Conservation (phyloP, 345 rosid species). For the Erodium maritimum region DNA sequence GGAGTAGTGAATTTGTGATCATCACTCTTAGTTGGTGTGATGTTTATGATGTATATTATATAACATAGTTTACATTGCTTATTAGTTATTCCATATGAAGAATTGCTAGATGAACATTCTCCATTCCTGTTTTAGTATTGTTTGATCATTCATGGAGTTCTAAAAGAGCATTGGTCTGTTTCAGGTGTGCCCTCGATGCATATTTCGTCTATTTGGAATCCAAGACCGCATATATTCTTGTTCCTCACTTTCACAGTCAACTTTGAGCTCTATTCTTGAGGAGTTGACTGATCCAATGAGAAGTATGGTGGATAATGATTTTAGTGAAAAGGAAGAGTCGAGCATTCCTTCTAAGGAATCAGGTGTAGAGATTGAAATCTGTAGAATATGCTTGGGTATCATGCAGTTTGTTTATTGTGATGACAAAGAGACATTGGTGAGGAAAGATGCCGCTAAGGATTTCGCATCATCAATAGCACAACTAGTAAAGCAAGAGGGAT, state of each 20-base stretch:
- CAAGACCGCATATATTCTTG: constrained; percentile 16
- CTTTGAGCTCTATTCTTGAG: constrained; percentile 19
- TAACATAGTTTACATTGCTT: background rate
- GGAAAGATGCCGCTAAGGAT: constrained; percentile 23
- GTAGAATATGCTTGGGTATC: constrained; percentile 68
- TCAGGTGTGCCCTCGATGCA: constrained; percentile 71
- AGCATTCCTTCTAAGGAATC: constrained; percentile 6
- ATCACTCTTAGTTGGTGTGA: background rate
- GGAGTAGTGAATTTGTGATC: background rate
- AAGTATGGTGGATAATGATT: constrained; percentile 3
- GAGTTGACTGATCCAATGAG: constrained; percentile 1
- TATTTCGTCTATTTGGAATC: constrained; percentile 51
- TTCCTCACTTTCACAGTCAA: constrained; percentile 20
- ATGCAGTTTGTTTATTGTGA: constrained; percentile 47
- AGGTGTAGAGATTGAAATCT: constrained; percentile 28
- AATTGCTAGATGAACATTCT: background rate
- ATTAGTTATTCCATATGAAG: background rate
- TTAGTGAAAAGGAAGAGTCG: constrained; percentile 2
- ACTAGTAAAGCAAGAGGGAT: constrained; percentile 45
- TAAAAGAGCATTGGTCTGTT: constrained; percentile 9
- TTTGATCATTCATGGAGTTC: background rate
- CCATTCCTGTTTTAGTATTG: background rate
- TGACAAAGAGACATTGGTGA: constrained; percentile 27
- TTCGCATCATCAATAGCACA: constrained; percentile 40
- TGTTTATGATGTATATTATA: background rate